Evolutionary conservation across 371 early-diverging fungal genomes (phyloP), one percentile per base, ranked within the genome.

Genomic region (Mucor saturninus): DNA sequence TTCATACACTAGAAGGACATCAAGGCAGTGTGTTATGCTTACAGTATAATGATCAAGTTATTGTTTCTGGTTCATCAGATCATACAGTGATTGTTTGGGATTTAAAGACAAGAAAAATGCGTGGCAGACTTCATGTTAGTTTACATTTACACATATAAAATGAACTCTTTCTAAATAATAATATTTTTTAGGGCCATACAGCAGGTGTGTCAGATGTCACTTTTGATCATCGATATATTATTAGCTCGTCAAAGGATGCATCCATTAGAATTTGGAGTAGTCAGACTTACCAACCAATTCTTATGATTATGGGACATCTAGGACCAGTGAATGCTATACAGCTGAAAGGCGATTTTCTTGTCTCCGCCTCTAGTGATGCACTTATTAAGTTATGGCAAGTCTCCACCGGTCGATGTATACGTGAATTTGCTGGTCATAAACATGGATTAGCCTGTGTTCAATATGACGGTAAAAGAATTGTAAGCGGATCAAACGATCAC

Each of bases 61-160:
- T 99, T 68, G 91, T 98, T 4, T 91, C 97, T 0, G 98, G 98
- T 4, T 94, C 95, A 3, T 92, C 95, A 30, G 99, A 99, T 73
- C 71, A 78, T 4, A 94, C 93, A 4, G 85, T 95, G 37, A 88
- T 95, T 28, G 78, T 98, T 5, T 98, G 98, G 98, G 87, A 89
- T 62, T 83, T 90, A 77, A 75, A 50, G 14, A 83, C 86, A 2
- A 75, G 70, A 21, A 31, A 67, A 40, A 67, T 56, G 11, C 40
- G 61, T 35, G 69, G 64, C 8, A 64, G 64, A 14, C 59, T 76
- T 35, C 66, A 69, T 57, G 75, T 74, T 62, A 63, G 56, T 46
- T 35, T 14, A 39, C 3, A 21, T 32, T 10, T 30, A 10, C n/a
- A 31, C 45, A 2, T 21, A 21, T 21, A 21, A 21, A 21, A 21